phyloP scores from a whole-genome alignment of 129 eudicot species.

The Pseudognaphalium luteoalbum region DNA sequence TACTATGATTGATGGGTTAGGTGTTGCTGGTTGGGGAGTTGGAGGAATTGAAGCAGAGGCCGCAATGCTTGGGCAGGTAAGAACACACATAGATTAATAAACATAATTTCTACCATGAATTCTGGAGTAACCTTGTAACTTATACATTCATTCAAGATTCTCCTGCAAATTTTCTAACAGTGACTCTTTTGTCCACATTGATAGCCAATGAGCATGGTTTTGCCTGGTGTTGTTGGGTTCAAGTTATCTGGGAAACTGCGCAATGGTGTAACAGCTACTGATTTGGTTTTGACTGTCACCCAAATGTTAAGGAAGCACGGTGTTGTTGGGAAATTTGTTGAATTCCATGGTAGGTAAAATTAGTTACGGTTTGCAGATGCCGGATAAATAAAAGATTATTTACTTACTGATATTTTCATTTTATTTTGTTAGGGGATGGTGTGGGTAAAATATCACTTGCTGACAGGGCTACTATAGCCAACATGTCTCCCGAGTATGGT shows the following conservation, averaged over 20 bases:
- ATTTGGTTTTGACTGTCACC: conserved; percentile 93
- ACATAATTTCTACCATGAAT: neutral
- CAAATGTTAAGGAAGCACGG: conserved; percentile 98
- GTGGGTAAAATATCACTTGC: conserved; percentile 90
- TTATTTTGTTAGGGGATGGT: conserved; percentile 60
- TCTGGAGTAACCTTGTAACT: neutral
- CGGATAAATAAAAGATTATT: conserved; percentile 5
- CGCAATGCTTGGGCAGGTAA: conserved; percentile 97
- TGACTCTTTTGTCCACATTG: neutral
- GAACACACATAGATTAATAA: neutral
- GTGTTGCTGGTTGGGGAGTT: conserved; percentile 99
- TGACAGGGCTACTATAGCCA: conserved; percentile 99
- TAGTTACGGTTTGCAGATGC: neutral
- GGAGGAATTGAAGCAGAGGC: conserved; percentile 99
- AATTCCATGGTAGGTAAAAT: conserved; percentile 70
- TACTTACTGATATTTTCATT: conserved; percentile 2
- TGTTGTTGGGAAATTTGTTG: conserved; percentile 98
- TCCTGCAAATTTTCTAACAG: conserved; percentile 19
- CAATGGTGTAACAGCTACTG: conserved; percentile 97
- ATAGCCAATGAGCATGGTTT: conserved; percentile 73
- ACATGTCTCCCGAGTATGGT: conserved; percentile 98
- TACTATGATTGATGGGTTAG: conserved; percentile 97
- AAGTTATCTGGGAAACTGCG: conserved; percentile 61
- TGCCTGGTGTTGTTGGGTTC: conserved; percentile 77
- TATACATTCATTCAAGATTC: neutral